A percentile compares a stretch with the other conserved stretches of the same genome.
Conservation (phyloP, 495 filamentous ascomycete genomes). For the Xylaria acuta region DNA sequence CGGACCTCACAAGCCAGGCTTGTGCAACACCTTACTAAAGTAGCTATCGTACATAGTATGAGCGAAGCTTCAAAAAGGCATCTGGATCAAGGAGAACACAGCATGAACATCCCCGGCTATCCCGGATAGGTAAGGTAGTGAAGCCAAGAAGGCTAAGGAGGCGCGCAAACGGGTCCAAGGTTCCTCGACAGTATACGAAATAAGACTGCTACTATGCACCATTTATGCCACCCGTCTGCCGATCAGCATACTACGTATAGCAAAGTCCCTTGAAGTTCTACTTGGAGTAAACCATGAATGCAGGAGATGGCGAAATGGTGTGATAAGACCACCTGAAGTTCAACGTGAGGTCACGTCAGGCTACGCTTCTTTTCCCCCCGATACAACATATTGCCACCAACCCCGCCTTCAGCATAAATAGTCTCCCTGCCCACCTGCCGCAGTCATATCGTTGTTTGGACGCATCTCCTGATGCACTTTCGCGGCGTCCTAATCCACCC, state of each 20-base stretch:
- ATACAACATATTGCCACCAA: slow-evolving; percentile 12
- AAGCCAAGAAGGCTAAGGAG: slow-evolving; percentile 2
- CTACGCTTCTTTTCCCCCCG: neutral
- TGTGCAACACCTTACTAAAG: neutral
- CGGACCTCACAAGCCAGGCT: neutral
- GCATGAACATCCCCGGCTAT: slow-evolving; percentile 7
- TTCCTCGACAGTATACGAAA: neutral
- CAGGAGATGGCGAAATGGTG: slow-evolving; percentile 23
- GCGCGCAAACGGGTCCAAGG: slow-evolving; percentile 15
- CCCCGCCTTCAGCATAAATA: slow-evolving; percentile 18
- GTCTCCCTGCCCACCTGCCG: slow-evolving; percentile 13
- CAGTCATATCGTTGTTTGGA: neutral
- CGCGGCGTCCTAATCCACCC: neutral
- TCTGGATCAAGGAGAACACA: neutral
- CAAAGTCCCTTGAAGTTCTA: neutral
- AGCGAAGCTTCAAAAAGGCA: slow-evolving; percentile 10
- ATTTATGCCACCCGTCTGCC: slow-evolving; percentile 7
- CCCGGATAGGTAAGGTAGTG: slow-evolving; percentile 1
- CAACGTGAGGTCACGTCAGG: slow-evolving; percentile 13
- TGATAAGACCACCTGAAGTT: neutral
- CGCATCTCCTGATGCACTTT: neutral
- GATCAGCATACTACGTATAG: slow-evolving; percentile 15
- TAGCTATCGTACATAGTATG: slow-evolving; percentile 24
- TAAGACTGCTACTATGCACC: neutral
- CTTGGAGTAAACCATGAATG: neutral